Base-by-base conservation (phyloP, 1,139 yeast species). In the Chernovozyma aurita region DNA sequence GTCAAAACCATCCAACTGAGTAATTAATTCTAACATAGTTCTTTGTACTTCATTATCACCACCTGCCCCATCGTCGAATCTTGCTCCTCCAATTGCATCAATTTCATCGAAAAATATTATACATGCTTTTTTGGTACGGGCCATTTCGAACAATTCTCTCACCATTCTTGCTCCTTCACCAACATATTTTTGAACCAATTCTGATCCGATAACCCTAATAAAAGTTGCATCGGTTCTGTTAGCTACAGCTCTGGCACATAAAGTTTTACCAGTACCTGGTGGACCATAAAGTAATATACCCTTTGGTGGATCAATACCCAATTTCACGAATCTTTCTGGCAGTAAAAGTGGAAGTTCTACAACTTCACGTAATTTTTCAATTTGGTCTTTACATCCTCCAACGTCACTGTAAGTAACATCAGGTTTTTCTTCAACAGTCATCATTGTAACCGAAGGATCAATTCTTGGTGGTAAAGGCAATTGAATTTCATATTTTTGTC, bases 101-200 rank as follows among this genome's bases (percentile, higher is more conserved):
- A 92, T 85, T 70, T 92, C 98, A 65, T 92, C 98, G 55, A 92
- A 90, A 62, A 85, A 85, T 43, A 92, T 90, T 55, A 92, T 92
- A 64, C 97, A 90, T 4, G 98, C 97, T 57, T 90, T 88, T 63
- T 92, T 90, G 28, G 97, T 85, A 60, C 98, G 81, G 2, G 98
- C 98, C 97, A 92, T 88, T 60, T 92, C 98, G 55, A 92, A 92
- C 53, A 92, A 73, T 65, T 92, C 98, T 59, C 98, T 78, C 40
- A 92, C 97, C 98, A 92, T 92, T 58, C 98, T 79, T 4, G 98
- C 98, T 66, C 98, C 98, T 67, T 92, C 98, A 57, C 98, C 98
- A 37, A 92, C 98, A 59, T 92, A 92, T 62, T 92, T 92, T 61
- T 92, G 98, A 28, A 92, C 98, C 58, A 92, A 75, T 64, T 92